A percentile compares a stretch with the other conserved stretches of the same genome.
Conservation (phyloP, 108 stramenopile genomes). For the Skeletonema costatum region DNA sequence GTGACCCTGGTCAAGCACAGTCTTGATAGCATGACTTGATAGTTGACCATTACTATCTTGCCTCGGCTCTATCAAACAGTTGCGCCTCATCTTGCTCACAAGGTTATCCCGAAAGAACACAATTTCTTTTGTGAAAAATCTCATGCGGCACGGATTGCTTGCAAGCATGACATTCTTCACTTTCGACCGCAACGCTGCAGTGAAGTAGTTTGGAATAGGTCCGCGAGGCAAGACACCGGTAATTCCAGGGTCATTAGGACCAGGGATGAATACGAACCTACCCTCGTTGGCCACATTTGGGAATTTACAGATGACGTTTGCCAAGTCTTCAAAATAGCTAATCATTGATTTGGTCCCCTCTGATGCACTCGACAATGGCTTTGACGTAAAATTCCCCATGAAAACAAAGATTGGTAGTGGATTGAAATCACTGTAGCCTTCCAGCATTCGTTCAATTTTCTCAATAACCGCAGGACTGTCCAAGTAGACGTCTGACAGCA, state of each 20-base stretch:
- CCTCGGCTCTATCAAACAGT: constrained; percentile 65
- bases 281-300: constrained; percentile 62
- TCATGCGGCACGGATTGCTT: constrained; percentile 89
- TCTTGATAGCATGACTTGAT: constrained; percentile 75
- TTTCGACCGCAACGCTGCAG: constrained; percentile 42
- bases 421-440: constrained; percentile 60
- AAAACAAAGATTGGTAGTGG: constrained; percentile 82
- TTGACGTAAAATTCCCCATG: constrained; percentile 94
- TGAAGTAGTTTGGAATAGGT: constrained; percentile 65
- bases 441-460: constrained; percentile 76
- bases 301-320: constrained; percentile 60
- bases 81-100: constrained; percentile 75
- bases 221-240: constrained; percentile 68
- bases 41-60: constrained; percentile 25
- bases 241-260: constrained; percentile 82
- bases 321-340: constrained; percentile 69
- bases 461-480: constrained; percentile 87
- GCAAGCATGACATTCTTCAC: constrained; percentile 54
- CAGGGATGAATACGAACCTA: constrained; percentile 91
- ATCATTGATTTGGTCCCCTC: constrained; percentile 51
- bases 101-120: constrained; percentile 92
- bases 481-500: constrained; percentile 88
- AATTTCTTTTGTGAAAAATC: constrained; percentile 87
- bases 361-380: constrained; percentile 41
- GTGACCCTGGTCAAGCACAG: constrained; percentile 91